A percentile compares a stretch with the other conserved stretches of the same genome.
These are phyloP conservation scores for Silene noctiflora DNA, from an alignment of 179 eudicot species.

Conservation along the genomic window DNA sequence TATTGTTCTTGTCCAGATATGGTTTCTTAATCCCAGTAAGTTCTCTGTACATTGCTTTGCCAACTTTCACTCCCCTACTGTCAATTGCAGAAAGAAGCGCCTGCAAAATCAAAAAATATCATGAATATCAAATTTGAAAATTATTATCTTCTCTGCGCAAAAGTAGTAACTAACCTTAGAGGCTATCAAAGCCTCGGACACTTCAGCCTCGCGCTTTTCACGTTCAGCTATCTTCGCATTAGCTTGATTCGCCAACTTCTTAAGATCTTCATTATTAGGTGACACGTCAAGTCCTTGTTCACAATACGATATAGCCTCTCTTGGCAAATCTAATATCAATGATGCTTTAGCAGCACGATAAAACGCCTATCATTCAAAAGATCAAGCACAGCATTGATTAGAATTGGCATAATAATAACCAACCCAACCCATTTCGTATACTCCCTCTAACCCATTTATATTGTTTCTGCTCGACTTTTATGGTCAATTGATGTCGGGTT, in stretches of 20 bases:
- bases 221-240: conserved; percentile 43
- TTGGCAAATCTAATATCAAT: conserved; percentile 53
- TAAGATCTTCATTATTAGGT: conserved; percentile 70
- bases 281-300: conserved; percentile 67
- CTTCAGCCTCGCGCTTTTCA: conserved; percentile 60
- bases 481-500: not conserved
- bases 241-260: conserved; percentile 55
- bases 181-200: conserved; percentile 51
- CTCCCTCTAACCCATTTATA: not conserved
- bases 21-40: conserved; percentile 79
- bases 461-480: not conserved
- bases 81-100: conserved; percentile 67
- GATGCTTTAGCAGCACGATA: conserved; percentile 95
- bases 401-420: conserved; percentile 5
- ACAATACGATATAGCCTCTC: conserved; percentile 63
- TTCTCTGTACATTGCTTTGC: conserved; percentile 76
- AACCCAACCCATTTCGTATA: not conserved
- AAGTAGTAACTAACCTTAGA: conserved; percentile 58
- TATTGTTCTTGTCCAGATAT: conserved; percentile 59
- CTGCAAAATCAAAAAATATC: conserved; percentile 36
- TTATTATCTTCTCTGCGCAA: not conserved
- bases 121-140: not conserved
- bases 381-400: conserved; percentile 13
- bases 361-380: conserved; percentile 46
- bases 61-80: conserved; percentile 60